These are phyloP conservation scores for Epicoccum nigrum DNA, from an alignment of 2,329 filamentous ascomycete species.

Conservation along the genomic window DNA sequence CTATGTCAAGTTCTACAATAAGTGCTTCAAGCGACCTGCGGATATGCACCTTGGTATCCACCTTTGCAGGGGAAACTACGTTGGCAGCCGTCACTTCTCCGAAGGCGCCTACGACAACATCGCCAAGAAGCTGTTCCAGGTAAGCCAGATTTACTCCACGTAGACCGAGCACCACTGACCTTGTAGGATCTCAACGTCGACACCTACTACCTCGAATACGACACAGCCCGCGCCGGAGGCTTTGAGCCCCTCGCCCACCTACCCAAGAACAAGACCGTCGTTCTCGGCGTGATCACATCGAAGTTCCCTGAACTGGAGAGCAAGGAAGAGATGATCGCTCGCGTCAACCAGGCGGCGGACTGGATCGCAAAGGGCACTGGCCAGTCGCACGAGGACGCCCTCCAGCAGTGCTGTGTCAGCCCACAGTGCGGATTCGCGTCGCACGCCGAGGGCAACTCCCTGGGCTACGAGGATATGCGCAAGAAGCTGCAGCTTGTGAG, in stretches of 20 bases:
- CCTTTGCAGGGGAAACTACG: conserved; percentile 65
- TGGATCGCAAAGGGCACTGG: conserved; percentile 72
- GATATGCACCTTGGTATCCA: conserved; percentile 81
- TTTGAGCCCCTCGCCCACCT: conserved; percentile 55
- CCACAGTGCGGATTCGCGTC: conserved; percentile 61
- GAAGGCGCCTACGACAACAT: conserved; percentile 57
- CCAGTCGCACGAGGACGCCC: conserved; percentile 68
- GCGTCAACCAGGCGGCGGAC: conserved; percentile 61
- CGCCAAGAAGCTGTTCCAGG: conserved; percentile 51
- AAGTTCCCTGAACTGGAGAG: conserved; percentile 55
- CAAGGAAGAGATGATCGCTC: conserved; percentile 54
- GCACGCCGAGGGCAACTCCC: conserved; percentile 73
- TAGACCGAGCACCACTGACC: conserved; percentile 2
- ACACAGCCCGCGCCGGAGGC: conserved; percentile 55
- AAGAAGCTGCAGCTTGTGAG: conserved; percentile 74
- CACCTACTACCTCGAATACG: conserved; percentile 53
- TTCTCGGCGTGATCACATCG: conserved; percentile 54
- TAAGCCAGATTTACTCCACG: conserved; percentile 11
- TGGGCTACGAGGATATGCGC: conserved; percentile 73
- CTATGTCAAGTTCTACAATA: conserved; percentile 80
- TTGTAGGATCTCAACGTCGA: conserved; percentile 46
- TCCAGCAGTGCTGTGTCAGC: conserved; percentile 63
- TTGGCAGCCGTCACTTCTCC: conserved; percentile 54
- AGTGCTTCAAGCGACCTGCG: conserved; percentile 65
- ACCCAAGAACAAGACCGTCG: conserved; percentile 55